phyloP scores from a whole-genome alignment of 1,284 basidiomycete species.

The Fomitopsis palustris region DNA sequence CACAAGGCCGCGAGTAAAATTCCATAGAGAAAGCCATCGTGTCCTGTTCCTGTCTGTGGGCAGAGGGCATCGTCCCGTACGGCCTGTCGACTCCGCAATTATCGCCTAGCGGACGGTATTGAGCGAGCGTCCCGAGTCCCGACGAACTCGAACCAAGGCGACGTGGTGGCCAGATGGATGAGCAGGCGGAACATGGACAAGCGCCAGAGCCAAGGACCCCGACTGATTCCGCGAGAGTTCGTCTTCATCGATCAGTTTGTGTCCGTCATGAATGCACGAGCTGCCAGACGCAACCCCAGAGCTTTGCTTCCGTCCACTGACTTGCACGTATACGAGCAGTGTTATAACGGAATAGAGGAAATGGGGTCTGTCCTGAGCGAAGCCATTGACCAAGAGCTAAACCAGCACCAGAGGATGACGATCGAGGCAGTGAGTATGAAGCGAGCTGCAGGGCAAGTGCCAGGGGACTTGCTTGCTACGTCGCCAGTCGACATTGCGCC shows the following conservation, averaged over 20 bases:
- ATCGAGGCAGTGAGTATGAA: too few relatives aligned
- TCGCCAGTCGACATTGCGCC: not conserved
- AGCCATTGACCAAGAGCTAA: too few relatives aligned
- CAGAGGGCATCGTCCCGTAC: not conserved
- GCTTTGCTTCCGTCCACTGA: not conserved
- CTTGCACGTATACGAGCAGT: too few relatives aligned
- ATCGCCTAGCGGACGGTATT: not conserved
- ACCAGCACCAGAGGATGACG: too few relatives aligned
- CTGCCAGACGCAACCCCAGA: not conserved
- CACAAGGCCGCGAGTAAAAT: not conserved
- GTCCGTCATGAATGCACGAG: not conserved
- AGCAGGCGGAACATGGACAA: not conserved
- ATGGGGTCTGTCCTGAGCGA: too few relatives aligned
- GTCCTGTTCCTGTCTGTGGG: not conserved
- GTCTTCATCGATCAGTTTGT: not conserved
- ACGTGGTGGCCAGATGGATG: not conserved
- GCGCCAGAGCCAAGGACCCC: not conserved
- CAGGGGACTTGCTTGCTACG: not conserved
- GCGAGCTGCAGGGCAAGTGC: not conserved
- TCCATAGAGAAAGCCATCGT: not conserved
- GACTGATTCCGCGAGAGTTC: constrained; percentile 4
- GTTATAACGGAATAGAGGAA: too few relatives aligned
- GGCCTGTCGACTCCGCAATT: not conserved
- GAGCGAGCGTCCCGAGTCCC: not conserved
- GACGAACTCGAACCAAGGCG: not conserved